These are phyloP conservation scores for Fistulifera pelliculosa DNA, from an alignment of 108 stramenopile species.

Conservation along the genomic window DNA sequence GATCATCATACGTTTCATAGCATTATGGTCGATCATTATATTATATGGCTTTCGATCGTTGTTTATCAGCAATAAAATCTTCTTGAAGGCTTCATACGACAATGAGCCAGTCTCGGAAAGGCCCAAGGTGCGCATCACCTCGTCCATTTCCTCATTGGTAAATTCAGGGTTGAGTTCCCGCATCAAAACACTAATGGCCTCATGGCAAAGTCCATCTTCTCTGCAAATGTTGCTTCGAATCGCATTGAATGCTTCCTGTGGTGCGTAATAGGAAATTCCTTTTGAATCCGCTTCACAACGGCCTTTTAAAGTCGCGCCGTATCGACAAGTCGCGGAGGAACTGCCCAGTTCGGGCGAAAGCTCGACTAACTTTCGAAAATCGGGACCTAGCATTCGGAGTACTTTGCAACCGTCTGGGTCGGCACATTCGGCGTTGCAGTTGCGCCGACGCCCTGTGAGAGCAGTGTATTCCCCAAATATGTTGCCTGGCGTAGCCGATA, in stretches of 20 bases:
- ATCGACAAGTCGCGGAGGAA: slow-evolving; percentile 47
- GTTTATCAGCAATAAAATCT: no score
- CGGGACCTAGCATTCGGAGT: slow-evolving; percentile 32
- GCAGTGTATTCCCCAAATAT: slow-evolving; percentile 65
- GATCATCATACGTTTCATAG: no score
- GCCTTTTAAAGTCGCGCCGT: slow-evolving; percentile 83
- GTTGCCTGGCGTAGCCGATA: slow-evolving; percentile 52
- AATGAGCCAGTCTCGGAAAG: slow-evolving; percentile 40
- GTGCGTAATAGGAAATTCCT: slow-evolving; percentile 38
- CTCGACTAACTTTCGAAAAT: slow-evolving; percentile 57
- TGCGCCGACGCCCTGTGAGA: slow-evolving; percentile 38
- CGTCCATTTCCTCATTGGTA: slow-evolving; percentile 52
- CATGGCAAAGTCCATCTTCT: slow-evolving; percentile 31
- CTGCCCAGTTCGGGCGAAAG: slow-evolving; percentile 37
- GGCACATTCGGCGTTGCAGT: slow-evolving; percentile 48
- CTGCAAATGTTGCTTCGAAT: slow-evolving; percentile 55
- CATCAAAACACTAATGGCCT: slow-evolving; percentile 48
- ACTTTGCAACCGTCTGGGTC: slow-evolving; percentile 46
- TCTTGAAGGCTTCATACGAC: slow-evolving; percentile 54
- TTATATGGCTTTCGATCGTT: no score
- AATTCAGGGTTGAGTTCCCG: slow-evolving; percentile 51
- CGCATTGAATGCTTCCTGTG: slow-evolving; percentile 47
- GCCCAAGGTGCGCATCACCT: slow-evolving; percentile 50
- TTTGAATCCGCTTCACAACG: slow-evolving; percentile 43
- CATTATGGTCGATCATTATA: no score